Evolutionary conservation across 75 land plant species (phyloP).

Genomic region (Cunninghamia lanceolata): DNA sequence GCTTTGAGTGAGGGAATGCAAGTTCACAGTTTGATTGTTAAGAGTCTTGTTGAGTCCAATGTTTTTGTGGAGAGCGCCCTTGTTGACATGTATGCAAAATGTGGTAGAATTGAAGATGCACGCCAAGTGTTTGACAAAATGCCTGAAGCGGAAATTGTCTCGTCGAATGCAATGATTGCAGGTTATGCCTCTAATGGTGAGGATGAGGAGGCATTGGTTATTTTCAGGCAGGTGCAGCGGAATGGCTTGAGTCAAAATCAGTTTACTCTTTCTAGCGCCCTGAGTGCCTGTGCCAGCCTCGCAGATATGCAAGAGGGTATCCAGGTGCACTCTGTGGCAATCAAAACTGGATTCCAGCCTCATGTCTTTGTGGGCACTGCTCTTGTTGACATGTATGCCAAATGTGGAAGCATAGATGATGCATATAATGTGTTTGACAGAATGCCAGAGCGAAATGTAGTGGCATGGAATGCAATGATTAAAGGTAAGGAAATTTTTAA

Average conservation of each 20-base stretch:
- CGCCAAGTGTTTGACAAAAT: slow-evolving; percentile 25
- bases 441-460: slow-evolving; percentile 16
- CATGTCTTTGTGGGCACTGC: slow-evolving; percentile 1
- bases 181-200: slow-evolving; percentile 35
- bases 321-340: not conserved
- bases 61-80: not conserved
- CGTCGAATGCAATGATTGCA: slow-evolving; percentile 58
- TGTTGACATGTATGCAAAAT: slow-evolving; percentile 40
- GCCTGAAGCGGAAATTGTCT: slow-evolving; percentile 9
- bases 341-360: not conserved
- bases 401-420: slow-evolving; percentile 52
- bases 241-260: not conserved
- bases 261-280: slow-evolving; percentile 4
- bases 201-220: not conserved
- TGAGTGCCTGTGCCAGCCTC: not conserved
- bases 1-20: slow-evolving; percentile 4
- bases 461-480: slow-evolving; percentile 49
- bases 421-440: slow-evolving; percentile 28
- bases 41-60: not conserved
- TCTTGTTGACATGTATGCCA: slow-evolving; percentile 16
- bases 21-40: slow-evolving; percentile 7
- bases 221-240: slow-evolving; percentile 6
- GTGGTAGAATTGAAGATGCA: slow-evolving; percentile 49
- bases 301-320: not conserved
- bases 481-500: not conserved